These are phyloP conservation scores for Hansenula sp. DNA, from an alignment of 1,139 yeast species.

Conservation along the genomic window DNA sequence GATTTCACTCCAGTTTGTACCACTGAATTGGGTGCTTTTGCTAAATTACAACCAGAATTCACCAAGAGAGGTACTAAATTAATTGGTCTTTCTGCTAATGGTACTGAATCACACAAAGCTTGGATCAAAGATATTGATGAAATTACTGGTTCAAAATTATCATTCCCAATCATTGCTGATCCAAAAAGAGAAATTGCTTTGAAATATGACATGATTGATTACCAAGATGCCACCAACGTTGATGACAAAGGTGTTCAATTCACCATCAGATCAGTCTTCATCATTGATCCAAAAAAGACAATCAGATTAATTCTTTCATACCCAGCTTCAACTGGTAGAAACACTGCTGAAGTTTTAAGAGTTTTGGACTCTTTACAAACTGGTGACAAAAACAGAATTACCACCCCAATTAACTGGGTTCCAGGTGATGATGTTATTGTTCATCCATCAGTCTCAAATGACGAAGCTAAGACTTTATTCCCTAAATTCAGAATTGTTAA, in stretches of 20 bases:
- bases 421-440: constrained; percentile 85
- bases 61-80: constrained; percentile 71
- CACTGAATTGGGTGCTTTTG: constrained; percentile 85
- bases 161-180: constrained; percentile 82
- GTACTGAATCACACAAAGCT: constrained; percentile 61
- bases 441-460: constrained; percentile 67
- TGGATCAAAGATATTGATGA: constrained; percentile 87
- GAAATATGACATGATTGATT: constrained; percentile 75
- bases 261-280: constrained; percentile 78
- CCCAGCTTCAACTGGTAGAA: constrained; percentile 86
- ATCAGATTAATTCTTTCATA: constrained; percentile 69
- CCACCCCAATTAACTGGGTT: constrained; percentile 85
- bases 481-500: constrained; percentile 74
- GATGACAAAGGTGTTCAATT: constrained; percentile 55
- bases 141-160: constrained; percentile 59
- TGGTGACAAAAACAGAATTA: constrained; percentile 65
- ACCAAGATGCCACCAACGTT: constrained; percentile 56
- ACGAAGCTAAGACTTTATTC: constrained; percentile 67
- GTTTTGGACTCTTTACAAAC: constrained; percentile 77
- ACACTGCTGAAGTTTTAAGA: constrained; percentile 82
- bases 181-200: constrained; percentile 64
- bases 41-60: constrained; percentile 79
- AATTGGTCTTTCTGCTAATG: constrained; percentile 76
- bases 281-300: constrained; percentile 76
- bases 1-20: constrained; percentile 90